Percentiles rank a stretch among this genome's conserved stretches.
Conservation (phyloP, 2,329 filamentous ascomycete species). For the Alternaria rosae region DNA sequence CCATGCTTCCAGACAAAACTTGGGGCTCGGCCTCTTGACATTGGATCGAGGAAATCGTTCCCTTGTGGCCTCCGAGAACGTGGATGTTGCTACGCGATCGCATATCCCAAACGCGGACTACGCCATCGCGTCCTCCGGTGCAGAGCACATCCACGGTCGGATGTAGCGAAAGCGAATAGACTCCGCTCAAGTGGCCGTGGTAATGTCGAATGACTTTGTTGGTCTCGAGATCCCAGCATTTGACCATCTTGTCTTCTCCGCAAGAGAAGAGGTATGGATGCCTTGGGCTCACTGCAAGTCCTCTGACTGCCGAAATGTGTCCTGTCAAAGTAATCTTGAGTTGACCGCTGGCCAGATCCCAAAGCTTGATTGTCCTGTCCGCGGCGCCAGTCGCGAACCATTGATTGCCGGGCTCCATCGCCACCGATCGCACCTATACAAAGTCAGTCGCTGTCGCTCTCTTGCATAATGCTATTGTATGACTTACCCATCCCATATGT, state of each 20-base stretch:
- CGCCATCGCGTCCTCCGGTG: conserved; percentile 92
- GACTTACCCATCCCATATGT: conserved; percentile 86
- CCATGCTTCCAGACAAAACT: conserved; percentile 90
- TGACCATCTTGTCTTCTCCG: conserved; percentile 99
- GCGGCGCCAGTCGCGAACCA: conserved; percentile 98
- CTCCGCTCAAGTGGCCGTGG: conserved; percentile 93
- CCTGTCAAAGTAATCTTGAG: conserved; percentile 42
- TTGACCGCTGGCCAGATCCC: conserved; percentile 85
- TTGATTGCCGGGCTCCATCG: conserved; percentile 94
- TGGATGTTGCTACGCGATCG: conserved; percentile 94
- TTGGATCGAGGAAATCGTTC: conserved; percentile 85
- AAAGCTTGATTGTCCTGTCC: conserved; percentile 92
- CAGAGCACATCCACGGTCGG: conserved; percentile 94
- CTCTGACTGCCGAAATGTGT: conserved; percentile 53
- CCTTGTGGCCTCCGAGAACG: conserved; percentile 88
- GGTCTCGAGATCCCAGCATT: conserved; percentile 99
- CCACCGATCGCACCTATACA: conserved; percentile 75
- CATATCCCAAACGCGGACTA: conserved; percentile 97
- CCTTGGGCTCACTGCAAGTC: conserved; percentile 87
- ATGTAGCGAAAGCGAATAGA: conserved; percentile 92
- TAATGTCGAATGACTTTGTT: conserved; percentile 91
- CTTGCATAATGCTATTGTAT: background rate
- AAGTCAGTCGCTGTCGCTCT: background rate
- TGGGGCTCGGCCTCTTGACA: conserved; percentile 98
- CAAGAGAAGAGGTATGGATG: conserved; percentile 98